Percentiles rank a stretch among this genome's conserved stretches.
These are phyloP conservation scores for Pythium brachiatum DNA, from an alignment of 352 stramenopile genomes.

Conservation along the genomic window DNA sequence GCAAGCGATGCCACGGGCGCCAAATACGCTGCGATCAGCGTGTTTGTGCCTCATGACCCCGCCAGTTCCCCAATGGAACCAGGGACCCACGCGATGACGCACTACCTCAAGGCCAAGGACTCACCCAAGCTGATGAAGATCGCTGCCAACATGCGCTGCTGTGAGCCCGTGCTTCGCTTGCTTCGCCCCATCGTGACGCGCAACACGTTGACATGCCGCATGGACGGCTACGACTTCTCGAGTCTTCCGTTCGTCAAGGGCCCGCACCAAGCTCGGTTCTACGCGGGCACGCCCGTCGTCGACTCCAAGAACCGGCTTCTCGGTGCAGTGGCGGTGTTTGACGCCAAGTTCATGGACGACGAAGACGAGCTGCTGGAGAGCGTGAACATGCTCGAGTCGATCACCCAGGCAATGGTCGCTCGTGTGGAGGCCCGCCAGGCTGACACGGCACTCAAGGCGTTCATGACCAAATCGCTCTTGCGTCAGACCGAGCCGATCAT, in stretches of 20 bases:
- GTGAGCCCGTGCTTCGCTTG: conserved; percentile 55
- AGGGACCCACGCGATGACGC: conserved; percentile 15
- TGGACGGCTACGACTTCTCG: conserved; percentile 46
- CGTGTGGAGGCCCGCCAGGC: conserved; percentile 43
- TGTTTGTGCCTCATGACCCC: conserved; percentile 33
- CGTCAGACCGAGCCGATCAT: conserved; percentile 43
- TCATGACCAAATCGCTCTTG: conserved; percentile 51
- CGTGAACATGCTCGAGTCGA: conserved; percentile 35
- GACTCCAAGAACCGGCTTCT: conserved; percentile 43
- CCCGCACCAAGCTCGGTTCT: conserved; percentile 68
- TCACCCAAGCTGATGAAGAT: conserved; percentile 54
- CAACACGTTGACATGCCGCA: conserved; percentile 32
- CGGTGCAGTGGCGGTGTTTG: conserved; percentile 67
- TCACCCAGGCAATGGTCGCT: conserved; percentile 33
- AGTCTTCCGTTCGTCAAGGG: conserved; percentile 67
- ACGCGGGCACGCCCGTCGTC: conserved; percentile 59
- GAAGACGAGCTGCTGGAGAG: conserved; percentile 41
- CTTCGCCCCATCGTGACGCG: conserved; percentile 45
- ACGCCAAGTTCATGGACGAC: conserved; percentile 39
- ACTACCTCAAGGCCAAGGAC: conserved; percentile 52
- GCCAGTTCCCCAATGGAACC: neutral
- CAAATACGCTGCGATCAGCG: conserved; percentile 57
- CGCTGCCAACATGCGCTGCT: conserved; percentile 59
- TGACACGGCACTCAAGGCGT: conserved; percentile 48
- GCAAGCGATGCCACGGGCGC: conserved; percentile 36